phyloP scores from a whole-genome alignment of 257 asterid species.

The Capsicum chinense region DNA sequence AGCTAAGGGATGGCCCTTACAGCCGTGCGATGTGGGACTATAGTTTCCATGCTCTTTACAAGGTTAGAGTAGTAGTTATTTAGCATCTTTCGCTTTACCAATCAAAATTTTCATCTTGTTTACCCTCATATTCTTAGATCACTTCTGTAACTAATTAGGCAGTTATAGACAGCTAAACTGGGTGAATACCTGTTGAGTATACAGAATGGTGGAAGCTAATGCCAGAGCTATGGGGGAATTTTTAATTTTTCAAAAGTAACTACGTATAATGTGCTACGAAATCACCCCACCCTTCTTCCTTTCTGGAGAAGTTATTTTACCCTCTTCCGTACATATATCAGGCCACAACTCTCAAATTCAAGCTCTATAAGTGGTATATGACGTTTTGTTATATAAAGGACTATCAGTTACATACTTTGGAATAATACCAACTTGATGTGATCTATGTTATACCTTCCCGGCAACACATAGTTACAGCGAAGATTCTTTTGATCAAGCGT shows the following conservation, averaged over 20 bases:
- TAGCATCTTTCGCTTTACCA: neutral
- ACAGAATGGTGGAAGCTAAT: neutral
- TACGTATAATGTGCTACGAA: no score
- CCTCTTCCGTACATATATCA: neutral
- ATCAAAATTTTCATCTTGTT: neutral
- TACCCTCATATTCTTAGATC: neutral
- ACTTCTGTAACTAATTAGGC: neutral
- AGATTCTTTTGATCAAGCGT: no score
- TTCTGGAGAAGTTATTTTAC: no score
- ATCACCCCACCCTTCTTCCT: no score
- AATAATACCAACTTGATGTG: conserved; percentile 15
- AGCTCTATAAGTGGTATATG: neutral
- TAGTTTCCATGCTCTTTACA: conserved; percentile 83
- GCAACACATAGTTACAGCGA: neutral
- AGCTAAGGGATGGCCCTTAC: conserved; percentile 87
- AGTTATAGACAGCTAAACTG: neutral
- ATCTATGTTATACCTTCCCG: conserved; percentile 8
- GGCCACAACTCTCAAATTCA: neutral
- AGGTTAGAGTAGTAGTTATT: conserved; percentile 46
- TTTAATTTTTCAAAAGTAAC: no score
- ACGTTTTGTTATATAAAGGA: neutral
- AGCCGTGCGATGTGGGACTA: conserved; percentile 98
- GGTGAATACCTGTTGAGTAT: neutral
- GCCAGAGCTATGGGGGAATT: neutral
- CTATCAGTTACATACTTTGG: neutral